Base-by-base conservation (phyloP, 2,329 filamentous ascomycete species). In the Curvularia hawaiiensis region DNA sequence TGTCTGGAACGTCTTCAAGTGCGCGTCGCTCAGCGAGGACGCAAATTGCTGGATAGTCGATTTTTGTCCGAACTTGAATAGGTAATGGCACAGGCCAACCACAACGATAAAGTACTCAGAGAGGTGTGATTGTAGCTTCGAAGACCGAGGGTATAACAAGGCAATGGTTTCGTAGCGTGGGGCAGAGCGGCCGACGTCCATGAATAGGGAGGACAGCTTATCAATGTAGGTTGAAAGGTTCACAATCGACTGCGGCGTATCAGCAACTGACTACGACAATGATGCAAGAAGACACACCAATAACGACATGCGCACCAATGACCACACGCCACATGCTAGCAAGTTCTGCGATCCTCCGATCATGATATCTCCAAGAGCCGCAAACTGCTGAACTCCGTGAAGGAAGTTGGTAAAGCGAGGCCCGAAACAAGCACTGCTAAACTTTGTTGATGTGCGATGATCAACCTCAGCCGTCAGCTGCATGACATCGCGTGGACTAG, bases 261-360 rank as follows among this genome's bases (percentile, higher is more conserved):
- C 8, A 57, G 54, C 33, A 3, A 49, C 1, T 64, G 59, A 49
- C 1, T 64, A 60, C 4, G 71, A 60, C 3, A 66, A 56, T 74
- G 75, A 55, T 35, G 20, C 1, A 40, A 49, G 39, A 9, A 38
- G n/a, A 31, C 8, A 73, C 75, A 82, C 78, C 43, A 79, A 57
- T 18, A 82, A 66, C 1, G 77, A 74, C 60, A 78, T 74, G 45
- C 79, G 73, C 10, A 82, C 77, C 2, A 79, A 53, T 1, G 77
- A 72, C 80, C 79, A 82, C 0, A 82, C 77, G 12, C 79, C 73
- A 55, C 77, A 79, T 0, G 79, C 79, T 11, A 81, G 66, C 0
- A 82, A 43, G 43, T 81, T 82, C 60, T 82, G 79, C 0, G 76
- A 77, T 2, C 77, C 79, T 0, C 79, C 79, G 12, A 82, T 30